Evolutionary conservation across 768 basidiomycete genomes (phyloP).

Genomic region (Lentinus tigrinus): DNA sequence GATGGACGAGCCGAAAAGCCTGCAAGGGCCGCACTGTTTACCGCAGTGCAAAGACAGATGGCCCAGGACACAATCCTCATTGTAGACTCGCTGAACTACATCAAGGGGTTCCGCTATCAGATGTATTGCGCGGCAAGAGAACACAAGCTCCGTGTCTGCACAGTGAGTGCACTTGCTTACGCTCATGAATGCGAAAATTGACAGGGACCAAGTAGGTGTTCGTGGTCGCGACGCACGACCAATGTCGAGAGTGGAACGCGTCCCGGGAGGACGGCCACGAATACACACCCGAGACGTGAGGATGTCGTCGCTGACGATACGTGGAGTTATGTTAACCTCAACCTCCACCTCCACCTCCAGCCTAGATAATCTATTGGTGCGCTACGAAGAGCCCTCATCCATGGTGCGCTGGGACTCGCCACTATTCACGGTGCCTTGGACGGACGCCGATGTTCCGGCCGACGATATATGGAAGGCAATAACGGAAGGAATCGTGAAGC

Average conservation of each 20-base stretch:
- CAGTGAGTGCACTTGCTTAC: slow-evolving; percentile 54
- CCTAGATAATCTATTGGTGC: slow-evolving; percentile 80
- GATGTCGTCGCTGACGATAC: neutral
- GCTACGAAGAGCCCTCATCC: slow-evolving; percentile 95
- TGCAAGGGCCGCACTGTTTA: slow-evolving; percentile 80
- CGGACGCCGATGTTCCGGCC: slow-evolving; percentile 62
- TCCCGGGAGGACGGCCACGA: slow-evolving; percentile 42
- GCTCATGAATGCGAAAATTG: neutral
- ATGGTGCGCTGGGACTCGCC: slow-evolving; percentile 99
- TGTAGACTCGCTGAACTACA: slow-evolving; percentile 91
- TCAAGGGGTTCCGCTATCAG: slow-evolving; percentile 98
- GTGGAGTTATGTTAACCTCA: slow-evolving; percentile 14
- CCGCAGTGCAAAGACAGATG: slow-evolving; percentile 76
- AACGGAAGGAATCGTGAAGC: slow-evolving; percentile 76
- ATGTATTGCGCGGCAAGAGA: slow-evolving; percentile 96
- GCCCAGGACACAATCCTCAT: slow-evolving; percentile 76
- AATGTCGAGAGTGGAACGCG: slow-evolving; percentile 76
- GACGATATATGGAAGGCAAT: slow-evolving; percentile 80
- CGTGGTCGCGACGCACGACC: slow-evolving; percentile 70
- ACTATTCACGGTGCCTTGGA: slow-evolving; percentile 80
- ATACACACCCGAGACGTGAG: slow-evolving; percentile 75
- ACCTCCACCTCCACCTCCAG: slow-evolving; percentile 36
- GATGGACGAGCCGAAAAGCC: slow-evolving; percentile 85
- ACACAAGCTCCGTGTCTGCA: slow-evolving; percentile 79
- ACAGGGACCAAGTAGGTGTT: slow-evolving; percentile 53